Base-by-base conservation (phyloP, 2,329 filamentous ascomycete species). In the Fusarium sp. region DNA sequence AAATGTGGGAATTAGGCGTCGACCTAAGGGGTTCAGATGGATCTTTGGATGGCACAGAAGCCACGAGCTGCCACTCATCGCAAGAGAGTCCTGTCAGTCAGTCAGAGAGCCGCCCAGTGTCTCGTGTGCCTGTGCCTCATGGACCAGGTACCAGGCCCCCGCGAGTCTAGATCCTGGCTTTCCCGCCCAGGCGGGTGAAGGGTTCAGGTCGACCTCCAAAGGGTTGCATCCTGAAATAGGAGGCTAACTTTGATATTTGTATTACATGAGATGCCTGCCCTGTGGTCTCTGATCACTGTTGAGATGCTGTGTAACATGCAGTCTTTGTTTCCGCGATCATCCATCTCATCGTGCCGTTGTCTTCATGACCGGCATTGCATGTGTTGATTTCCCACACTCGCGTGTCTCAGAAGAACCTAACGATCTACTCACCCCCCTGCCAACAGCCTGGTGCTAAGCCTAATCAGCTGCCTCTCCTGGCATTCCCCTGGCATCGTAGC, bases 381-480 rank as follows among this genome's bases (percentile, higher is more conserved):
- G 35, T 58, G 55, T 58, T 40, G 55, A 38, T 58, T 35, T 60
- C 38, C 40, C 40, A 44, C 22, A 46, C 27, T 44, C 57, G 27
- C 57, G 38, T 44, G 40, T 60, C 57, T 42, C 57, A 44, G 20
- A 33, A 8, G 38, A 33, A 44, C 24, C 38, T 40, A 20, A 33
- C 42, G 59, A 62, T 62, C 59, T 62, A 24, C 33, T 40, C 53
- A 53, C 17, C 36, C 56, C 66, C 67, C 29, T 44, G 38, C 33
- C 33, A 24, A n/a, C 66, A 51, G 42, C 33, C 49, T 35, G 38
- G 22, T 40, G 31, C 49, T 57, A 24, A 33, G 33, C 56, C 57
- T 33, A 64, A 69, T 55, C 60, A 69, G 64, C 66, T 70, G 66
- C 56, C 66, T 66, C 66, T 66, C 66, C 49, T 70, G 61, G 49